Conservation (phyloP, 139 green algal genomes). For the Gonium pectorale region DNA sequence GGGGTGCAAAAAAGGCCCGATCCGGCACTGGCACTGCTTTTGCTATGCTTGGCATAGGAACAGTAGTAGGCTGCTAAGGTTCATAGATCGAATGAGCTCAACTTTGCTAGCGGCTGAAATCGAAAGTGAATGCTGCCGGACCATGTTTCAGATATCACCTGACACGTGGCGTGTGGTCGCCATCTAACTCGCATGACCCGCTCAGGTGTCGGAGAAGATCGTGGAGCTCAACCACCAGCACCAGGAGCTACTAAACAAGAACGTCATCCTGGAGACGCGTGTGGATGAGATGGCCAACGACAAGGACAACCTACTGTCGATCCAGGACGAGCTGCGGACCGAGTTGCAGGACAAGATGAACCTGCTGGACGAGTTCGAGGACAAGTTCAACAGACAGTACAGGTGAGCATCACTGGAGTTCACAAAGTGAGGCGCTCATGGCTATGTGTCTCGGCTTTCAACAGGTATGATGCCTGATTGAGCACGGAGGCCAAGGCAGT, state of each 20-base stretch:
- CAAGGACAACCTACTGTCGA: constrained; percentile 51
- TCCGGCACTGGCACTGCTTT: neutral
- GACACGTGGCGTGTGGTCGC: too few species aligned
- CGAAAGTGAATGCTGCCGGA: too few species aligned
- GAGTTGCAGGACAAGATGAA: constrained; percentile 72
- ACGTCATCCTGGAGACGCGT: constrained; percentile 44
- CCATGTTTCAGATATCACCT: too few species aligned
- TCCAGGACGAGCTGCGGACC: constrained; percentile 60
- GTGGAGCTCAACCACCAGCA: constrained; percentile 62
- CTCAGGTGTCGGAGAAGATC: constrained; percentile 79
- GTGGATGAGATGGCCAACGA: constrained; percentile 55
- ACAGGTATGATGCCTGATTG: too few species aligned
- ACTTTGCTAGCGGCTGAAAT: neutral
- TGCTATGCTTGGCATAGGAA: neutral
- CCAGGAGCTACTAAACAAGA: constrained; percentile 53
- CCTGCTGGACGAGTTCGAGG: constrained; percentile 82
- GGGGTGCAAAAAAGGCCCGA: neutral
- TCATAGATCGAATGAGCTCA: too few species aligned
- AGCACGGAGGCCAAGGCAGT: too few species aligned
- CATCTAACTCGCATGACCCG: neutral
- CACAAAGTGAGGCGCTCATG: too few species aligned
- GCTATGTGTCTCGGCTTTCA: too few species aligned
- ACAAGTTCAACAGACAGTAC: constrained; percentile 71
- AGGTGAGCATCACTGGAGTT: too few species aligned
- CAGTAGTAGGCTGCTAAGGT: too few species aligned